phyloP scores from a whole-genome alignment of 2,329 filamentous ascomycete species.

The Domatiomyces catenatus region DNA sequence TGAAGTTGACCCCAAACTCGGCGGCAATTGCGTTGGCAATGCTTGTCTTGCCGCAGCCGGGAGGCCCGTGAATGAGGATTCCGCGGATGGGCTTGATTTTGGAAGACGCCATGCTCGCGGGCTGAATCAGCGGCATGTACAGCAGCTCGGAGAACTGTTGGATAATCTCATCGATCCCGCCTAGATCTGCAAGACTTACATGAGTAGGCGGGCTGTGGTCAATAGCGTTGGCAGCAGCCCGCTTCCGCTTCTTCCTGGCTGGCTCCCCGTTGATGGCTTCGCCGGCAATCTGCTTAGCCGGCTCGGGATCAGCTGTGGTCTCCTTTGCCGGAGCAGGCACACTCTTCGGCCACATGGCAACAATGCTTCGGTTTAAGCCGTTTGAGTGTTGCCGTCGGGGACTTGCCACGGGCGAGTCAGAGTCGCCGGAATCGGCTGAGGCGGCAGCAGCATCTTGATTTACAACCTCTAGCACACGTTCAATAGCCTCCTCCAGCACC shows the following conservation, averaged over 20 bases:
- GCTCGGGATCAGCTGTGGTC: background rate
- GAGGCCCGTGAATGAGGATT: slow-evolving; percentile 66
- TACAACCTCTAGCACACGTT: slow-evolving; percentile 60
- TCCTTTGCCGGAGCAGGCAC: slow-evolving; percentile 7
- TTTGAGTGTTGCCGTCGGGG: slow-evolving; percentile 30
- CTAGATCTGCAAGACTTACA: slow-evolving; percentile 55
- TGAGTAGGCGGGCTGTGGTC: slow-evolving; percentile 52
- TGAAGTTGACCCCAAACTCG: slow-evolving; percentile 59
- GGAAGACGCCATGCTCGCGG: slow-evolving; percentile 48
- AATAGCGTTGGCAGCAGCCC: slow-evolving; percentile 32
- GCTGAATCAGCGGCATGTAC: slow-evolving; percentile 54
- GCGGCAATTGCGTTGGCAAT: slow-evolving; percentile 67
- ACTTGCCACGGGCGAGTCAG: slow-evolving; percentile 22
- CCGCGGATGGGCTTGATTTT: slow-evolving; percentile 57
- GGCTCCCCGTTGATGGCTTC: slow-evolving; percentile 38
- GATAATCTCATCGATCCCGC: slow-evolving; percentile 60
- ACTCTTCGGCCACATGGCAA: slow-evolving; percentile 38
- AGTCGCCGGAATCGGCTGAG: slow-evolving; percentile 31
- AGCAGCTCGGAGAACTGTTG: slow-evolving; percentile 54
- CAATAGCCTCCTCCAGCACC: slow-evolving; percentile 68
- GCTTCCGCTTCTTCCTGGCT: slow-evolving; percentile 48
- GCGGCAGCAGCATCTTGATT: slow-evolving; percentile 45
- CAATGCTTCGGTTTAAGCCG: slow-evolving; percentile 51
- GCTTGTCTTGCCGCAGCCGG: slow-evolving; percentile 75
- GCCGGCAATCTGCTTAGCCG: background rate